Evolutionary conservation across 148 eudicot genomes (phyloP).

Genomic region (Arbutus unedo): DNA sequence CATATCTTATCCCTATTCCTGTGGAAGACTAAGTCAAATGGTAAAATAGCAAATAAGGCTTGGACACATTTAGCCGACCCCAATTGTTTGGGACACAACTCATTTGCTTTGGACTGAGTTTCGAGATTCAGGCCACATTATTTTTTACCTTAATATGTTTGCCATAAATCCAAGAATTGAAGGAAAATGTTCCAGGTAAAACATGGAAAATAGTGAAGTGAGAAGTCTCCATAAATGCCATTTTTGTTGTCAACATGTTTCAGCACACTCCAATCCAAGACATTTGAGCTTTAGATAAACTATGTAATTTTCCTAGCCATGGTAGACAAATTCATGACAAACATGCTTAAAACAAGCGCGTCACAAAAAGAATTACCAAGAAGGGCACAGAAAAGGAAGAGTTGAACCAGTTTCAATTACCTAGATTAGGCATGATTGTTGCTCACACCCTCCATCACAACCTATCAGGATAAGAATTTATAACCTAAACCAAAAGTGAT

Average conservation of each 20-base stretch:
- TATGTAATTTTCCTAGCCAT: background rate
- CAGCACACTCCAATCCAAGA: background rate
- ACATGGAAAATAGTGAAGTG: background rate
- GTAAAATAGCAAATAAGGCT: background rate
- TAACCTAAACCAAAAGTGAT: background rate
- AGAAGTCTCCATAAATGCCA: background rate
- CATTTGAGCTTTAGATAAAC: background rate
- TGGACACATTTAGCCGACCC: slow-evolving; percentile 1
- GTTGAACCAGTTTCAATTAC: background rate
- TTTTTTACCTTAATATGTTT: background rate
- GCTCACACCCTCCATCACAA: background rate
- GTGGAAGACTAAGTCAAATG: background rate
- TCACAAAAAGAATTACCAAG: too few species aligned
- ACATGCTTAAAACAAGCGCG: background rate
- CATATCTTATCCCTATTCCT: background rate
- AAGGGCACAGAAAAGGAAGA: background rate
- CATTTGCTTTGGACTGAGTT: background rate
- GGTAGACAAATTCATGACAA: background rate
- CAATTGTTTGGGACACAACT: background rate
- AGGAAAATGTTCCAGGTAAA: background rate
- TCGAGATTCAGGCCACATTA: background rate
- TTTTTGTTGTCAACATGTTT: background rate
- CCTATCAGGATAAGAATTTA: background rate
- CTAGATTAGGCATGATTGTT: background rate
- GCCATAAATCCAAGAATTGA: background rate